Conservation (phyloP, 129 eudicot species). For the Dittrichia graveolens region DNA sequence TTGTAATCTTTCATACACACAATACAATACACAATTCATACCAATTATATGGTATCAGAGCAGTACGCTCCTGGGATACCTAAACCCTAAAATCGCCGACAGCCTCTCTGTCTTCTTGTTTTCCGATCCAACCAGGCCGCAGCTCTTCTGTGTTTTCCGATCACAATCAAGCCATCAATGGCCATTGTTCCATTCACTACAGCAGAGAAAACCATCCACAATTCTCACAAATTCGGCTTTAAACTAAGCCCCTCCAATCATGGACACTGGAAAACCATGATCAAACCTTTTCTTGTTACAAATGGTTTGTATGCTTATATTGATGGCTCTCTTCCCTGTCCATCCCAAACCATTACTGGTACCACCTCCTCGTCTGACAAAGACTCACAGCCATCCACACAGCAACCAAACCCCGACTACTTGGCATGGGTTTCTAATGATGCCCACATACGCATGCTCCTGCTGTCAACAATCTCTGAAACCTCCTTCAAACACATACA, state of each 20-base stretch:
- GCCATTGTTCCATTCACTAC: not conserved
- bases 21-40: constrained; percentile 32
- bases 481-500: not conserved
- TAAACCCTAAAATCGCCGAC: too few relatives aligned
- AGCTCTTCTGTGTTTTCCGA: too few relatives aligned
- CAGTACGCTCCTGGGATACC: too few relatives aligned
- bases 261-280: not conserved
- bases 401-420: not conserved
- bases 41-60: too few relatives aligned
- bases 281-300: not conserved
- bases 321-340: not conserved
- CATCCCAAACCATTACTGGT: not conserved
- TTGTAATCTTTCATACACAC: too few relatives aligned
- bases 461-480: not conserved
- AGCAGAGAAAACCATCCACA: not conserved
- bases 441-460: not conserved
- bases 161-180: not conserved
- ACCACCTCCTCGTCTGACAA: not conserved
- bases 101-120: not conserved
- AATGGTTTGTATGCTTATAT: not conserved
- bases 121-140: too few relatives aligned
- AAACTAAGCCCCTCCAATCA: too few relatives aligned
- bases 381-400: not conserved
- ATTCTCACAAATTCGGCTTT: not conserved
- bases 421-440: not conserved